A percentile compares a stretch with the other conserved stretches of the same genome.
phyloP scores from a whole-genome alignment of 257 asterid species.

The Thymus mandschuricus region DNA sequence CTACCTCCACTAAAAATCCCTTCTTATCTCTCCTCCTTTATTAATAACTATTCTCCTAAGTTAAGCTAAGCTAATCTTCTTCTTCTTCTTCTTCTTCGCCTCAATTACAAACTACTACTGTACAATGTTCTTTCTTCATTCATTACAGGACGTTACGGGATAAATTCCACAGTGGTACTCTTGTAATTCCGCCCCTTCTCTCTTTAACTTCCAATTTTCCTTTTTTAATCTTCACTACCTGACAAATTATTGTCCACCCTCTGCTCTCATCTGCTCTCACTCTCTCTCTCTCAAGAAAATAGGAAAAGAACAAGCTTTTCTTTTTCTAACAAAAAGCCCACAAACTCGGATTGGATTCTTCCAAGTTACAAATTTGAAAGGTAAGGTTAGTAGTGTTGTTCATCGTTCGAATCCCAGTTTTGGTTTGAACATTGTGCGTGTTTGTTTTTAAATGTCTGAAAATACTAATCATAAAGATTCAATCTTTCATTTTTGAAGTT shows the following conservation, averaged over 20 bases:
- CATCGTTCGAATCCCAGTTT: too few relatives aligned
- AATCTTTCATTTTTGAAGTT: constrained; percentile 25
- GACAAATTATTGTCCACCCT: constrained; percentile 19
- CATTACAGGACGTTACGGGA: neutral
- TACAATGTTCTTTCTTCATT: neutral
- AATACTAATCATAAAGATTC: too few relatives aligned
- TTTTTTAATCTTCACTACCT: too few relatives aligned
- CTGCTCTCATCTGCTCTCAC: constrained; percentile 26
- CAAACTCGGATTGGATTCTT: constrained; percentile 37
- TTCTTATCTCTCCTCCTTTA: neutral
- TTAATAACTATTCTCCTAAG: neutral
- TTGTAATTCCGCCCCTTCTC: constrained; percentile 12
- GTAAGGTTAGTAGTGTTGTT: too few relatives aligned
- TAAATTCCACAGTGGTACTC: constrained; percentile 34
- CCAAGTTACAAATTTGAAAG: constrained; percentile 36
- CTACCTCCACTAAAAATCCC: neutral
- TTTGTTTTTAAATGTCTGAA: too few relatives aligned
- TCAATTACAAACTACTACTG: neutral
- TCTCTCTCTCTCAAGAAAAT: constrained; percentile 23
- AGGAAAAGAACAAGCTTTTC: neutral
- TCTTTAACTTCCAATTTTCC: neutral
- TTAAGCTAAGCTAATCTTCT: neutral
- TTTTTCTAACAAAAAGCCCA: constrained; percentile 8
- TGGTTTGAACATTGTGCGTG: neutral
- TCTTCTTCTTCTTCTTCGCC: neutral